Conservation (phyloP, 2,329 filamentous ascomycete species). For the Hirsutella thompsonii region DNA sequence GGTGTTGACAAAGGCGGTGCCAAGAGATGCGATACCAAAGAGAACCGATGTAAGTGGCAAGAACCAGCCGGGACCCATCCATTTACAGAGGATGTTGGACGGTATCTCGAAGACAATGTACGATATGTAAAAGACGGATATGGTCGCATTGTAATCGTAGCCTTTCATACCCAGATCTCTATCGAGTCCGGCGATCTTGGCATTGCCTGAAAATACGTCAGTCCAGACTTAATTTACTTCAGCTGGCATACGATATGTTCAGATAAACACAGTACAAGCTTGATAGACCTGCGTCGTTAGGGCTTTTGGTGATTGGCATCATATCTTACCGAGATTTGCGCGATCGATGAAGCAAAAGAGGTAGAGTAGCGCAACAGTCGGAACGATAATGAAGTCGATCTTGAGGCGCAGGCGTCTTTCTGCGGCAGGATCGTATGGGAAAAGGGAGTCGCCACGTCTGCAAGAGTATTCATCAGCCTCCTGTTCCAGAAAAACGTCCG, state of each 20-base stretch:
- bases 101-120: conserved; percentile 67
- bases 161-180: conserved; percentile 43
- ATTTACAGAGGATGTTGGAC: conserved; percentile 55
- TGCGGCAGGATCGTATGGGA: conserved; percentile 41
- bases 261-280: too few relatives aligned
- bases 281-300: too few relatives aligned
- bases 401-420: conserved; percentile 48
- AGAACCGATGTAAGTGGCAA: conserved; percentile 47
- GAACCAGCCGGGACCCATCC: conserved; percentile 60
- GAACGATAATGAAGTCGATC: conserved; percentile 52
- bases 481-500: neutral
- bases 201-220: conserved; percentile 39
- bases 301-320: too few relatives aligned
- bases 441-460: conserved; percentile 34
- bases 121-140: conserved; percentile 58
- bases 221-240: too few relatives aligned
- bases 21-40: conserved; percentile 51
- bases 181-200: conserved; percentile 51
- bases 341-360: conserved; percentile 65
- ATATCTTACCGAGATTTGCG: conserved; percentile 59
- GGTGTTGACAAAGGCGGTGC: conserved; percentile 51
- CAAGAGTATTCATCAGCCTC: neutral
- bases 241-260: too few relatives aligned
- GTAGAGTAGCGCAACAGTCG: conserved; percentile 53
- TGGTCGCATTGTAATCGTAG: conserved; percentile 56